These are phyloP conservation scores for Xylariaceae sp. DNA, from an alignment of 2,329 filamentous ascomycete species.

Conservation along the genomic window DNA sequence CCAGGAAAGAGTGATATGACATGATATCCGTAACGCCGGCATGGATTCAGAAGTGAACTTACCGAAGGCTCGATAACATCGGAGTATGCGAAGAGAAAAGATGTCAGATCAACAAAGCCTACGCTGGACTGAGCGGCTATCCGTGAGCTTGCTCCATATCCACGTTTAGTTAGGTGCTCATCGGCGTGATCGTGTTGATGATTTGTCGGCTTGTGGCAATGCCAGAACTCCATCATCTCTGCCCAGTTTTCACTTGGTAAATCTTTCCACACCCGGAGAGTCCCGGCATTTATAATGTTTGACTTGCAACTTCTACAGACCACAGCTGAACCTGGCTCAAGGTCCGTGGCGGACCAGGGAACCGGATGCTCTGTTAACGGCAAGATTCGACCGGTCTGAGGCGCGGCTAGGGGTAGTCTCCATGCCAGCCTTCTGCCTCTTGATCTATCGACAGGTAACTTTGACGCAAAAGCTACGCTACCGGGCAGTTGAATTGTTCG, in stretches of 20 bases:
- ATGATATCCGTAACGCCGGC: slow-evolving; percentile 2
- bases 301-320: slow-evolving; percentile 38
- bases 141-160: slow-evolving; percentile 76
- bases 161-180: slow-evolving; percentile 55
- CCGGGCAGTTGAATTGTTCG: slow-evolving; percentile 40
- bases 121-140: slow-evolving; percentile 61
- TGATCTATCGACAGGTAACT: slow-evolving; percentile 36
- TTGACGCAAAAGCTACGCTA: slow-evolving; percentile 32
- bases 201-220: slow-evolving; percentile 85
- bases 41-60: slow-evolving; percentile 26
- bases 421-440: slow-evolving; percentile 42
- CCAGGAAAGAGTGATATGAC: slow-evolving; percentile 28
- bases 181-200: slow-evolving; percentile 31
- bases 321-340: slow-evolving; percentile 39
- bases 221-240: slow-evolving; percentile 99
- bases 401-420: slow-evolving; percentile 43
- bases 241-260: slow-evolving; percentile 96
- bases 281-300: slow-evolving; percentile 35
- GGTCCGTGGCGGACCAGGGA: slow-evolving; percentile 53
- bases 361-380: slow-evolving; percentile 35
- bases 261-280: slow-evolving; percentile 70
- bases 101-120: slow-evolving; percentile 76
- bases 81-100: slow-evolving; percentile 62
- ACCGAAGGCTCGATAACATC: slow-evolving; percentile 55
- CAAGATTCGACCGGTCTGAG: background rate